These are phyloP conservation scores for Aspergillus jensenii DNA, from an alignment of 2,329 filamentous ascomycete genomes.

Conservation along the genomic window DNA sequence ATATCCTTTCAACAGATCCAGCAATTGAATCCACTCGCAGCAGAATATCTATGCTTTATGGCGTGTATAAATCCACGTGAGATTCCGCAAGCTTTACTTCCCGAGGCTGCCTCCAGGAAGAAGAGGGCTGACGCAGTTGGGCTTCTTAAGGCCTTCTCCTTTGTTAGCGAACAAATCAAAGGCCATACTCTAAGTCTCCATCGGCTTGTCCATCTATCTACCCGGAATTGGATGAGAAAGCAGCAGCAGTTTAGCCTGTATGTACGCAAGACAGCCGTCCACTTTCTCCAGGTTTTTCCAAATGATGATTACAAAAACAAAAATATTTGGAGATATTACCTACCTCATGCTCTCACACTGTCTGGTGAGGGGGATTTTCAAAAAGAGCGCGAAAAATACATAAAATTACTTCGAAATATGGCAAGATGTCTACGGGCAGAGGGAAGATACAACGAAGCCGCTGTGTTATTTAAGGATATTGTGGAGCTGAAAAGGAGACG, in stretches of 20 bases:
- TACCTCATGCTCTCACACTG: constrained; percentile 19
- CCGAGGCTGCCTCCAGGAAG: background rate
- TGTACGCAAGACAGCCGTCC: constrained; percentile 1
- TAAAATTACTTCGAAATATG: background rate
- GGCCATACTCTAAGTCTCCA: constrained; percentile 22
- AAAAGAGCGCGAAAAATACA: background rate
- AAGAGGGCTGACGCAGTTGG: constrained; percentile 18
- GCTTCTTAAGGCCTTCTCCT: constrained; percentile 24
- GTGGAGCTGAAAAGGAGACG: too few relatives aligned
- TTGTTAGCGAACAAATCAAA: constrained; percentile 10
- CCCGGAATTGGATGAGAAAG: constrained; percentile 25
- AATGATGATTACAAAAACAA: background rate
- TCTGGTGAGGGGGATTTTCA: constrained; percentile 1
- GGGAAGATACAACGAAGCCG: background rate
- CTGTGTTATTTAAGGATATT: too few relatives aligned
- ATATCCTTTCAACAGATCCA: constrained; percentile 16
- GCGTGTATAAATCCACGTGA: constrained; percentile 27
- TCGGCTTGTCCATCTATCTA: constrained; percentile 31
- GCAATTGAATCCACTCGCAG: constrained; percentile 1
- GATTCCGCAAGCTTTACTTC: constrained; percentile 28
- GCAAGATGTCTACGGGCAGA: constrained; percentile 6
- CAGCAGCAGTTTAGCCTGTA: constrained; percentile 1
- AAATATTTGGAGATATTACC: background rate
- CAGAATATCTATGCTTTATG: constrained; percentile 27
- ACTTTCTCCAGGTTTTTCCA: constrained; percentile 5